Evolutionary conservation across 1,139 yeast species (phyloP).

Genomic region (Sugiyamaella neomexicana): DNA sequence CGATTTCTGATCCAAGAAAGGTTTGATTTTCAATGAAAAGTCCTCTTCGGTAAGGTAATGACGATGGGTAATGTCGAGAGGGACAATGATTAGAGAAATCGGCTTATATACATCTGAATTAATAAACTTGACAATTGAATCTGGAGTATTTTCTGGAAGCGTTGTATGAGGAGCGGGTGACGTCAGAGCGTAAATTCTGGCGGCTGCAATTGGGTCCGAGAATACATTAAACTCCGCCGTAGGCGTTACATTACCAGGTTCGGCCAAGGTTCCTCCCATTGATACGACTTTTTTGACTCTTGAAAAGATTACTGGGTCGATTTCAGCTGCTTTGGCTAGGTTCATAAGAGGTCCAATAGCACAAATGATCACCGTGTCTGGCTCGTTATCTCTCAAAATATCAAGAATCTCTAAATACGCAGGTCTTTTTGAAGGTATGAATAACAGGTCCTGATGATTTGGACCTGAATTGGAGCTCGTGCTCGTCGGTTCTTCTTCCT

Average conservation of each 20-base stretch:
- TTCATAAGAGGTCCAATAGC: slow-evolving; percentile 47
- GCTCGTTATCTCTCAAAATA: slow-evolving; percentile 39
- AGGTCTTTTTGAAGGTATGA: slow-evolving; percentile 36
- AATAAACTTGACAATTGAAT: slow-evolving; percentile 2
- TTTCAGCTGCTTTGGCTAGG: slow-evolving; percentile 44
- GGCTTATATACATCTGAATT: slow-evolving; percentile 24
- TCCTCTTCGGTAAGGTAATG: slow-evolving; percentile 36
- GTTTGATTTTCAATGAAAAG: slow-evolving; percentile 23
- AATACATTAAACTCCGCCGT: slow-evolving; percentile 46
- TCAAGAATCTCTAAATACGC: slow-evolving; percentile 42
- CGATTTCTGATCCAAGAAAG: slow-evolving; percentile 28
- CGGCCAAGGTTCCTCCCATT: slow-evolving; percentile 45
- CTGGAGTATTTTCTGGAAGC: slow-evolving; percentile 32
- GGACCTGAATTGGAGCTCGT: neutral
- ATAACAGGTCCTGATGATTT: slow-evolving; percentile 31
- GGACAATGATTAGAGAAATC: slow-evolving; percentile 39
- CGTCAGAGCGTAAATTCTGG: slow-evolving; percentile 42
- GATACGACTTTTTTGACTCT: slow-evolving; percentile 41
- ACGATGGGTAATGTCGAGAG: slow-evolving; percentile 43
- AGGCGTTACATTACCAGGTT: slow-evolving; percentile 46
- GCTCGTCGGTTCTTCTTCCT: neutral
- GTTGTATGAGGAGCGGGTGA: slow-evolving; percentile 36
- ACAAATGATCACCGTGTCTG: slow-evolving; percentile 41
- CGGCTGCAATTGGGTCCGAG: slow-evolving; percentile 46
- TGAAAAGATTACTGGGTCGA: slow-evolving; percentile 42